These are phyloP conservation scores for Yamadazyma sp. DNA, from an alignment of 805 yeast genomes.

Conservation along the genomic window DNA sequence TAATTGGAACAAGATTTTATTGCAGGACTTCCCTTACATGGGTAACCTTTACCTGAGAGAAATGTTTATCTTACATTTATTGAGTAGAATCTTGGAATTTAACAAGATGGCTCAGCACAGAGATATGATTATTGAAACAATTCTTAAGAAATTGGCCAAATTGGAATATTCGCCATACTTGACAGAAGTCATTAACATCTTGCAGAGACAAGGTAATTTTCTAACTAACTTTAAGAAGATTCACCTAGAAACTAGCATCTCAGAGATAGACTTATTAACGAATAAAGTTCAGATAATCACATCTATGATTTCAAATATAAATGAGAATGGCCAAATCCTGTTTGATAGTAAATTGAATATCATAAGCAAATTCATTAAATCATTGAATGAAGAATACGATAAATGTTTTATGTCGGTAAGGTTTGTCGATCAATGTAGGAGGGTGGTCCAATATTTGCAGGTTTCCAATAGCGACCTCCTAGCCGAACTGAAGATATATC, in stretches of 20 bases:
- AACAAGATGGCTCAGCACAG: constrained; percentile 18
- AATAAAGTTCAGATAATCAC: constrained; percentile 6
- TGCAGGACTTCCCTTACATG: constrained; percentile 37
- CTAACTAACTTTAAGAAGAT: constrained; percentile 1
- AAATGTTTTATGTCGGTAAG: constrained; percentile 19
- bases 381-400: constrained; percentile 26
- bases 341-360: constrained; percentile 1
- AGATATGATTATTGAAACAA: constrained; percentile 19
- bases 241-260: constrained; percentile 2
- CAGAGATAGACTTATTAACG: constrained; percentile 9
- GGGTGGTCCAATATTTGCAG: constrained; percentile 18
- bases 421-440: constrained; percentile 29
- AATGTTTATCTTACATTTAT: constrained; percentile 27
- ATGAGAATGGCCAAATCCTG: background rate
- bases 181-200: constrained; percentile 13
- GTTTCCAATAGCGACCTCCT: constrained; percentile 4
- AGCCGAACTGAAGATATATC: background rate
- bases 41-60: constrained; percentile 38
- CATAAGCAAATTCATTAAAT: constrained; percentile 12
- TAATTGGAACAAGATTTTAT: constrained; percentile 35
- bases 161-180: constrained; percentile 25
- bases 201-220: constrained; percentile 3
- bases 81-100: constrained; percentile 21
- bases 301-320: constrained; percentile 2
- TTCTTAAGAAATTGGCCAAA: constrained; percentile 25